A percentile compares a stretch with the other conserved stretches of the same genome.
Conservation (phyloP, 2,329 filamentous ascomycete genomes). For the Apiospora aurea region DNA sequence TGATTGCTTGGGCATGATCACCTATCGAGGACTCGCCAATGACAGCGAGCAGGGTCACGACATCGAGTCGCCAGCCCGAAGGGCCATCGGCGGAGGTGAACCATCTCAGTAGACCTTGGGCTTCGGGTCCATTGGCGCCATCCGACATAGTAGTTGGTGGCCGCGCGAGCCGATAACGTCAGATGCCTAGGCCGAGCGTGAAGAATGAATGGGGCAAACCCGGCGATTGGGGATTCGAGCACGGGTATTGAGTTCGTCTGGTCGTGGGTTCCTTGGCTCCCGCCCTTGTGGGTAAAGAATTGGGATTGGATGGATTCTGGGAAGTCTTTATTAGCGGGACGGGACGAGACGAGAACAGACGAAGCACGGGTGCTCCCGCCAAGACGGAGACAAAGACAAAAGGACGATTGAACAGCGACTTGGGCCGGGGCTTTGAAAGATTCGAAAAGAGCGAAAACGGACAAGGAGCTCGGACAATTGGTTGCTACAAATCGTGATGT, state of each 20-base stretch:
- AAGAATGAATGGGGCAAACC: background rate
- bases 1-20: slow-evolving; percentile 64
- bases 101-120: slow-evolving; percentile 28
- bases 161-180: background rate
- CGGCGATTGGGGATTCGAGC: background rate
- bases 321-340: slow-evolving; percentile 4
- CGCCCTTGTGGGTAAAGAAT: slow-evolving; percentile 9
- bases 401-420: background rate
- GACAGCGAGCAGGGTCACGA: slow-evolving; percentile 68
- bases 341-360: background rate
- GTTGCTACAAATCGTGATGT: background rate
- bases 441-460: background rate
- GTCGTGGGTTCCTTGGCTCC: background rate
- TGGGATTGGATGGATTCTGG: background rate
- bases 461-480: background rate
- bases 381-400: background rate
- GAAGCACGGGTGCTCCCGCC: slow-evolving; percentile 8
- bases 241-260: slow-evolving; percentile 6
- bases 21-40: slow-evolving; percentile 67
- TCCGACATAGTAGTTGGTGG: slow-evolving; percentile 13
- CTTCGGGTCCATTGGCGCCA: background rate
- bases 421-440: background rate
- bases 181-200: background rate
- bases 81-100: slow-evolving; percentile 45
- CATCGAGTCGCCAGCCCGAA: slow-evolving; percentile 63